Conservation (phyloP, 1,139 yeast genomes). For the Wickerhamomyces sp. region DNA sequence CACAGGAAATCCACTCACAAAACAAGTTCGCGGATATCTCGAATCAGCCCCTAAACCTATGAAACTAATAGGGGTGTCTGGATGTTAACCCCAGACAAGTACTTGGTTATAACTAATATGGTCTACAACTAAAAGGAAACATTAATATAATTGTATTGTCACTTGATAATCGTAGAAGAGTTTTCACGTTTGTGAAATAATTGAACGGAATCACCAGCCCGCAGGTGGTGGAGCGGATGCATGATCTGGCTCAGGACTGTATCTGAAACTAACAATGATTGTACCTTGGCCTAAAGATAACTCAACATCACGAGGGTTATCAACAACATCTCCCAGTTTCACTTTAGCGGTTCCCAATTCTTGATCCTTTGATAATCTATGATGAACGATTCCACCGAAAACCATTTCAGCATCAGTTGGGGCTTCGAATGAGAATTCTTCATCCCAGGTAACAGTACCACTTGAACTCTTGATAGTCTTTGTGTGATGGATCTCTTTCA, state of each 20-base stretch:
- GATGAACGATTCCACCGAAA: slow-evolving; percentile 62
- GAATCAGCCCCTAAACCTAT: no score
- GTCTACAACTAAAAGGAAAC: no score
- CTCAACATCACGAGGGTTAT: slow-evolving; percentile 23
- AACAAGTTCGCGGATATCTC: not conserved
- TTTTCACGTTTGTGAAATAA: not conserved
- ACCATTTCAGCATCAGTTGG: slow-evolving; percentile 53
- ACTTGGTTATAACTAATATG: no score
- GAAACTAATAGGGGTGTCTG: not conserved
- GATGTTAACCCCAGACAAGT: not conserved
- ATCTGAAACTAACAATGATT: slow-evolving; percentile 21
- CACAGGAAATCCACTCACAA: not conserved
- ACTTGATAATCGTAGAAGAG: not conserved
- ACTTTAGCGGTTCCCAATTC: slow-evolving; percentile 56
- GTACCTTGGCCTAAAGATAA: slow-evolving; percentile 21
- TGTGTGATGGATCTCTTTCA: slow-evolving; percentile 62
- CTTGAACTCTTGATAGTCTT: slow-evolving; percentile 49
- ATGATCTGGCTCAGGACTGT: slow-evolving; percentile 19
- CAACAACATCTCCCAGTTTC: slow-evolving; percentile 33
- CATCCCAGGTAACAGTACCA: slow-evolving; percentile 54
- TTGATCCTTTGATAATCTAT: slow-evolving; percentile 66
- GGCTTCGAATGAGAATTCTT: slow-evolving; percentile 63
- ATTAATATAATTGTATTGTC: no score
- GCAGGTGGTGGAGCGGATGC: slow-evolving; percentile 15
- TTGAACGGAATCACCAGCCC: slow-evolving; percentile 9